Evolutionary conservation across 345 rosid genomes (phyloP).

Genomic region (Angophora floribunda): DNA sequence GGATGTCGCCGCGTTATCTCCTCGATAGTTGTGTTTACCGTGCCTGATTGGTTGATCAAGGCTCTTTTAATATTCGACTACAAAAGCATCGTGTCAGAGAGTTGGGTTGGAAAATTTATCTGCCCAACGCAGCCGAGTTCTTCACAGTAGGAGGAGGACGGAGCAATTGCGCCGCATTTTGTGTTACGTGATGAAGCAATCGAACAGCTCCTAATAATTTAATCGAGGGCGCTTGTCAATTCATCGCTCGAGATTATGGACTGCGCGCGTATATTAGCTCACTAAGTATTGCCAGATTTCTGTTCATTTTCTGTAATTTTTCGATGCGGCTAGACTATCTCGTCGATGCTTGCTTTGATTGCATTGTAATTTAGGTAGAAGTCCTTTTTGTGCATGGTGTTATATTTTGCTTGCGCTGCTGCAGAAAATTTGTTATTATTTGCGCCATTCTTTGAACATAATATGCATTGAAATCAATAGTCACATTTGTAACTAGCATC

Average conservation of each 20-base stretch:
- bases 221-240: not conserved
- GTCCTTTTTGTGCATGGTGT: not conserved
- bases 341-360: not conserved
- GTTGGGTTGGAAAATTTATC: not conserved
- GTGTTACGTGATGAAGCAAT: not conserved
- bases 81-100: not conserved
- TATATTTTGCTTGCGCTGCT: not conserved
- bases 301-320: not conserved
- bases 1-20: not conserved
- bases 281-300: not conserved
- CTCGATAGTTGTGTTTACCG: not conserved
- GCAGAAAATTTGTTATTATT: not conserved
- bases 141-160: not conserved
- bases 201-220: not conserved
- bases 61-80: not conserved
- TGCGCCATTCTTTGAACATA: not conserved
- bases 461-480: not conserved
- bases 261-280: not conserved
- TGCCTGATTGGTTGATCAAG: not conserved
- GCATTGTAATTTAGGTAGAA: not conserved
- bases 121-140: not conserved
- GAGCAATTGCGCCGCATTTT: not conserved
- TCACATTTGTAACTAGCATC: not conserved
- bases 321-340: not conserved
- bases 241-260: not conserved